Evolutionary conservation across 345 rosid genomes (phyloP), one percentile per base, ranked within the genome.

Genomic region (Citrus mangshanensis): DNA sequence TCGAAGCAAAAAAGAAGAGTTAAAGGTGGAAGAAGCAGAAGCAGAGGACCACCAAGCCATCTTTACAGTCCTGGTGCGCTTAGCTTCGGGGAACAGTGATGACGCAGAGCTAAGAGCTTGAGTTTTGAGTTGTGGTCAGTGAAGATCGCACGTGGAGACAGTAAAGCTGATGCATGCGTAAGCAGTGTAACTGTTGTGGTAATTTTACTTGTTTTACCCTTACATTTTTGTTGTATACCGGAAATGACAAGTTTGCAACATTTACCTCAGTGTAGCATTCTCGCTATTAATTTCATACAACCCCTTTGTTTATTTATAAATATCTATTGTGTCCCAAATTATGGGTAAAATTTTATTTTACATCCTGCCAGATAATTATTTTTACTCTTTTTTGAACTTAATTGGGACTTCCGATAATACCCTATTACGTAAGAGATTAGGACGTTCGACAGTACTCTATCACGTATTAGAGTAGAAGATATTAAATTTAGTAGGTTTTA

Each of bases 1-100:
- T 46, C 51, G 19, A 14, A 49, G 60, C 60, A 27, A 4, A 49
- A 28, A 27, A 8, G 62, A 34, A 55, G 49, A 10, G 19, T 30
- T 56, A 9, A 55, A 56, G 30, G 21, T 28, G 6, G 49, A 72
- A 72, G 59, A 49, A 62, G 69, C 40, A n/a, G 54, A n/a, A 10
- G 56, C 77, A 63, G 78, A 75, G 30, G 78, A 22, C 79, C 62
- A 65, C 64, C 32, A 54, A 7, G 14, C 72, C 79, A 74, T 74
- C 27, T 61, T 62, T 37, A 30, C 24, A 66, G 13, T 22, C 49
- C 10, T 21, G 6, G 7, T 8, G 25, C 18, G 58, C 58, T 54
- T 12, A 35, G 70, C 49, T 35, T 66, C 13, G n/a, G 24, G 1
- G 22, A 18, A 30, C 68, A 61, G 34, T 3, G 12, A 25, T 7